Evolutionary conservation across 2,329 filamentous ascomycete species (phyloP).

Genomic region (Ciborinia camelliae): DNA sequence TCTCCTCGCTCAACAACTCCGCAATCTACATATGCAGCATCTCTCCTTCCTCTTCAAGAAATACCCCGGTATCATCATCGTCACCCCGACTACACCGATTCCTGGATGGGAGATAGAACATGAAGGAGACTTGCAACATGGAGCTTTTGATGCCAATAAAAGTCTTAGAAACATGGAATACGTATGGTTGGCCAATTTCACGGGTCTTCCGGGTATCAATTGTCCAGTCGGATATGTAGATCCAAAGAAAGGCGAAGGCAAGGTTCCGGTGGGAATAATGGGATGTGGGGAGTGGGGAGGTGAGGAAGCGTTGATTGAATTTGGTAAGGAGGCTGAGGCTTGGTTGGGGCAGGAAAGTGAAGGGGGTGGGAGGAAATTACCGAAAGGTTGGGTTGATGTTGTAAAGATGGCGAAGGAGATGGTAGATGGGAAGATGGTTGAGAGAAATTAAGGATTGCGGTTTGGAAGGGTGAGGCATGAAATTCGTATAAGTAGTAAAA

Average conservation of each 20-base stretch:
- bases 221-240: conserved; percentile 70
- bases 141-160: conserved; percentile 69
- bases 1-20: conserved; percentile 68
- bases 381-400: conserved; percentile 58
- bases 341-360: conserved; percentile 50
- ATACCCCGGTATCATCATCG: conserved; percentile 71
- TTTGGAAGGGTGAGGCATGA: neutral
- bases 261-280: conserved; percentile 59
- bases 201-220: conserved; percentile 70
- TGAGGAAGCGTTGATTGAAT: conserved; percentile 60
- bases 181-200: conserved; percentile 80
- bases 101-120: conserved; percentile 65
- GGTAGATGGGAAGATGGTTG: conserved; percentile 51
- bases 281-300: conserved; percentile 64
- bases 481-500: neutral
- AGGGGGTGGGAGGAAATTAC: conserved; percentile 49
- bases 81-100: conserved; percentile 74
- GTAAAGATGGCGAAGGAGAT: conserved; percentile 43
- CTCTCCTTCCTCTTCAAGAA: conserved; percentile 65
- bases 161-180: conserved; percentile 80
- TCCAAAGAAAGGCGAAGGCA: conserved; percentile 47
- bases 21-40: conserved; percentile 75
- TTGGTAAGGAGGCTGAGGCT: conserved; percentile 55
- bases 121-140: conserved; percentile 58
- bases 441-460: neutral